Conservation (phyloP, 1,284 basidiomycete genomes). For the Ustilago vetiveriae region DNA sequence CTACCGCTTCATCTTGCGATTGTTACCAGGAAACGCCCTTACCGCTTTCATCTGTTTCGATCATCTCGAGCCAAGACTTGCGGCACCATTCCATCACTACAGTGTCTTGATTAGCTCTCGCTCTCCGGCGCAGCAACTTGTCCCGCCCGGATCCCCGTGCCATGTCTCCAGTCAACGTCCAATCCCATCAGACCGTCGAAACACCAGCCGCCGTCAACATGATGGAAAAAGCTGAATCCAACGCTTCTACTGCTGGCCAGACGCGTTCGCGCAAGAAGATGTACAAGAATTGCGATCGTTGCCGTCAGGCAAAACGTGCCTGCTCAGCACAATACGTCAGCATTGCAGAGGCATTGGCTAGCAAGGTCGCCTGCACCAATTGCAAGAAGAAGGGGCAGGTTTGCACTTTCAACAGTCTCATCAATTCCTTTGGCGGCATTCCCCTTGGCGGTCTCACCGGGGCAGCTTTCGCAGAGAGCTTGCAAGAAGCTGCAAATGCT, state of each 20-base stretch:
- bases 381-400: conserved; percentile 41
- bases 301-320: conserved; percentile 37
- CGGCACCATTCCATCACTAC: too few relatives aligned
- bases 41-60: too few relatives aligned
- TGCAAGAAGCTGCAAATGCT: conserved; percentile 16
- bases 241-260: background rate
- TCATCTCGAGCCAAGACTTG: too few relatives aligned
- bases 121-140: too few relatives aligned
- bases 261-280: conserved; percentile 40
- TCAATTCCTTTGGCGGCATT: conserved; percentile 43
- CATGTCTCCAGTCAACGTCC: too few relatives aligned
- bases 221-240: background rate
- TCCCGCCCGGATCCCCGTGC: too few relatives aligned
- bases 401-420: conserved; percentile 47
- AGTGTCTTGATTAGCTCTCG: too few relatives aligned
- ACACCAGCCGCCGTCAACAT: background rate
- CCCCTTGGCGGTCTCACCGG: conserved; percentile 29
- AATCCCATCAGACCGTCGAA: background rate
- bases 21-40: too few relatives aligned
- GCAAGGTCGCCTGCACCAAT: conserved; percentile 37
- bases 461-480: conserved; percentile 33
- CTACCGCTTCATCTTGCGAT: too few relatives aligned
- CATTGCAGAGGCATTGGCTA: conserved; percentile 35
- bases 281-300: conserved; percentile 46
- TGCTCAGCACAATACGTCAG: conserved; percentile 33